Conservation (phyloP, 345 rosid species). For the Capsella bursapastoris region DNA sequence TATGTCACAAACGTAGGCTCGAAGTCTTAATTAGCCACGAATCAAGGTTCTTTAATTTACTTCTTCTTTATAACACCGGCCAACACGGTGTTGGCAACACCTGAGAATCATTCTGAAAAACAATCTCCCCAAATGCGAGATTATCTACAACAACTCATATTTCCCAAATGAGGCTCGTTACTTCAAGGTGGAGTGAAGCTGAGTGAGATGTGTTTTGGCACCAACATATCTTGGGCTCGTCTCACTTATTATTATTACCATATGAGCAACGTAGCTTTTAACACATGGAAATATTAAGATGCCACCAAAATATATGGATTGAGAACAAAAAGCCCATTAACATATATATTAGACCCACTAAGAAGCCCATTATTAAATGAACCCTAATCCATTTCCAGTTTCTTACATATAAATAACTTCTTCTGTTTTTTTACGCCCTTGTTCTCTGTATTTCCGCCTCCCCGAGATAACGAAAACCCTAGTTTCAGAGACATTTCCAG, state of each 20-base stretch:
- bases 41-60: not conserved
- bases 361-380: conserved; percentile 26
- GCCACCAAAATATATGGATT: not conserved
- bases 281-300: too few relatives aligned
- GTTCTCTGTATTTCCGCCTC: conserved; percentile 34
- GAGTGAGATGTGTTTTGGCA: not conserved
- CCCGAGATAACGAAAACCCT: conserved; percentile 37
- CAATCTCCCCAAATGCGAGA: not conserved
- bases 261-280: too few relatives aligned
- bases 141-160: not conserved
- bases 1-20: not conserved
- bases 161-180: not conserved
- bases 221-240: too few relatives aligned
- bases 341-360: not conserved
- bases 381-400: conserved; percentile 37
- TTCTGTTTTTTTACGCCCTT: conserved; percentile 11
- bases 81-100: not conserved
- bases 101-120: not conserved
- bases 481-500: conserved; percentile 31
- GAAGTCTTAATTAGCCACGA: not conserved
- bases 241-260: too few relatives aligned
- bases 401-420: conserved; percentile 23
- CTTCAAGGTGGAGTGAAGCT: not conserved
- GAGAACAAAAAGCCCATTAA: conserved; percentile 1
- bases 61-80: not conserved